A percentile compares a stretch with the other conserved stretches of the same genome.
Evolutionary conservation across 352 stramenopile genomes (phyloP).

Genomic region (Globisporangium perplexum): DNA sequence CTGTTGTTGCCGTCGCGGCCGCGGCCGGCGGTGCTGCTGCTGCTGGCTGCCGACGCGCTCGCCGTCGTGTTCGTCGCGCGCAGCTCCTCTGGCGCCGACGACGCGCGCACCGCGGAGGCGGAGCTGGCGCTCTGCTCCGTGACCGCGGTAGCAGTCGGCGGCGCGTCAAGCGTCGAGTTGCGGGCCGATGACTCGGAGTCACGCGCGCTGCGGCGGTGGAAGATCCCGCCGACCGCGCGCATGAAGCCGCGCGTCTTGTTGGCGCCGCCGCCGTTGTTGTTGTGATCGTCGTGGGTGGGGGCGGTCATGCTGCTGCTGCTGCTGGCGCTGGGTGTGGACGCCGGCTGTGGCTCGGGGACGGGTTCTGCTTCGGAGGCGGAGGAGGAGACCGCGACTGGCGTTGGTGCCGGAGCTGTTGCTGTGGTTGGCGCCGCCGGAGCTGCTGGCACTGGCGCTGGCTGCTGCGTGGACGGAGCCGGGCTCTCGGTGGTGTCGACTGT

Average conservation of each 20-base stretch:
- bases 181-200: slow-evolving; percentile 12
- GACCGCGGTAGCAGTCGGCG: not conserved
- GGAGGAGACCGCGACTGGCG: not conserved
- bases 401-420: not conserved
- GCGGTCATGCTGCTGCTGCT: slow-evolving; percentile 4
- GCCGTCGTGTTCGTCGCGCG: slow-evolving; percentile 20
- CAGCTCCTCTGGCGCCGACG: slow-evolving; percentile 1
- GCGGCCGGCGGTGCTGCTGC: not conserved
- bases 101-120: not conserved
- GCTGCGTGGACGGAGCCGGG: not conserved
- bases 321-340: not conserved
- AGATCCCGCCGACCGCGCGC: slow-evolving; percentile 39
- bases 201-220: slow-evolving; percentile 25
- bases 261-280: not conserved
- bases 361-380: not conserved
- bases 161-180: slow-evolving; percentile 5
- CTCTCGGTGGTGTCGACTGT: slow-evolving; percentile 11
- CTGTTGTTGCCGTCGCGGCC: slow-evolving; percentile 6
- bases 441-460: not conserved
- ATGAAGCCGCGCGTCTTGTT: slow-evolving; percentile 39
- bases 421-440: not conserved
- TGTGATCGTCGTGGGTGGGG: not conserved
- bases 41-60: not conserved
- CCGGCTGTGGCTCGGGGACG: not conserved
- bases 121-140: not conserved